These are phyloP conservation scores for Ogataea nonfermentans DNA, from an alignment of 805 yeast genomes.

Conservation along the genomic window DNA sequence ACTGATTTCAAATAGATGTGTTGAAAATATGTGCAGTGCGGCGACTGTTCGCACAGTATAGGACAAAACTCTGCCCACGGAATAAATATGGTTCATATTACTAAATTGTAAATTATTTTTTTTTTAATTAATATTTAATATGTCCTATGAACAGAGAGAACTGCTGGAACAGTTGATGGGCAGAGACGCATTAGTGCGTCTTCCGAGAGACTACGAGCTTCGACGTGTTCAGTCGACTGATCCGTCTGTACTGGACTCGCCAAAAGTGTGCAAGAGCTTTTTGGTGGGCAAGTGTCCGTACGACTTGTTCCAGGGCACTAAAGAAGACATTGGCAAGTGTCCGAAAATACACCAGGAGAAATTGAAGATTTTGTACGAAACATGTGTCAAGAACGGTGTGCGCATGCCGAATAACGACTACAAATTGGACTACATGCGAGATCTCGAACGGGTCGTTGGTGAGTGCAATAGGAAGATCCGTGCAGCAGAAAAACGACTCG, in stretches of 20 bases:
- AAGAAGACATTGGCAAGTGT: conserved; percentile 79
- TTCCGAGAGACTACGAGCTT: conserved; percentile 31
- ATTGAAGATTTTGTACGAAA: conserved; percentile 67
- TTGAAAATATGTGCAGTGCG: conserved; percentile 51
- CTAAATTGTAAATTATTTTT: conserved; percentile 1
- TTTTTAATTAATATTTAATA: neutral
- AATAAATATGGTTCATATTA: conserved; percentile 8
- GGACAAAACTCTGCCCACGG: conserved; percentile 21
- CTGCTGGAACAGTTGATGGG: conserved; percentile 83
- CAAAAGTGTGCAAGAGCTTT: conserved; percentile 73
- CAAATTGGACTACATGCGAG: conserved; percentile 47
- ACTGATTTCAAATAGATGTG: conserved; percentile 27
- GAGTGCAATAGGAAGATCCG: conserved; percentile 68
- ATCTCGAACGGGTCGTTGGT: conserved; percentile 49
- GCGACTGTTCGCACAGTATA: conserved; percentile 61
- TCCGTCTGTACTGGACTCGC: conserved; percentile 43
- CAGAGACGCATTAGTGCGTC: conserved; percentile 40
- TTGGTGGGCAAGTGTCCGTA: conserved; percentile 86
- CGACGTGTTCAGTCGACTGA: conserved; percentile 17
- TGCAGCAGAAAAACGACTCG: conserved; percentile 60
- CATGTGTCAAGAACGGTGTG: conserved; percentile 36
- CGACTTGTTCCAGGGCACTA: conserved; percentile 78
- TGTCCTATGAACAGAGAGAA: conserved; percentile 69
- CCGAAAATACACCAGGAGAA: conserved; percentile 73
- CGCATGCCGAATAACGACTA: conserved; percentile 39